These are phyloP conservation scores for Colletotrichum zoysiae DNA, from an alignment of 2,329 filamentous ascomycete species.

Conservation along the genomic window DNA sequence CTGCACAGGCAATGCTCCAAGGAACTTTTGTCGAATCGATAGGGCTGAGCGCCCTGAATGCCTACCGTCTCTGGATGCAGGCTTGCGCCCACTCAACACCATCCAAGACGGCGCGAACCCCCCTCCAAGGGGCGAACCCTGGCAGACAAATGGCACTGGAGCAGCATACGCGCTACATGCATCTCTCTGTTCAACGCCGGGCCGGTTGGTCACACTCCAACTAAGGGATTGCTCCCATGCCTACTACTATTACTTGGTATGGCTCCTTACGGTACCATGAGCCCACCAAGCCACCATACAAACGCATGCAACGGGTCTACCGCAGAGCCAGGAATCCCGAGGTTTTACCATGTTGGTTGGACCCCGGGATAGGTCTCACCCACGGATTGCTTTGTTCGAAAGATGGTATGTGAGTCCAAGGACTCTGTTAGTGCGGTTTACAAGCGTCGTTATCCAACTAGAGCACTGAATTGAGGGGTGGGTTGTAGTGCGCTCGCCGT, in stretches of 20 bases:
- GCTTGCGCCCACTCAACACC: slow-evolving; percentile 6
- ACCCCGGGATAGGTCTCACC: slow-evolving; percentile 3
- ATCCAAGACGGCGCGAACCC: slow-evolving; percentile 21
- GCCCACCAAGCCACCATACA: slow-evolving; percentile 24
- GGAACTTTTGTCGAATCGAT: slow-evolving; percentile 19
- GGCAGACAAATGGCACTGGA: neutral
- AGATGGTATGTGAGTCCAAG: slow-evolving; percentile 20
- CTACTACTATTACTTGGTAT: neutral
- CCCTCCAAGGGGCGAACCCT: neutral
- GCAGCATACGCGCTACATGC: slow-evolving; percentile 24
- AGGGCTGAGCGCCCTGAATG: slow-evolving; percentile 35
- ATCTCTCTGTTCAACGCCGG: slow-evolving; percentile 27
- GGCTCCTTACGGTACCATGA: slow-evolving; percentile 22
- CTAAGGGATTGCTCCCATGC: slow-evolving; percentile 13
- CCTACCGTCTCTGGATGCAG: slow-evolving; percentile 5
- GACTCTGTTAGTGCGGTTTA: slow-evolving; percentile 1
- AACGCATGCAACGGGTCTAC: slow-evolving; percentile 27
- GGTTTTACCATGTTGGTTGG: slow-evolving; percentile 4
- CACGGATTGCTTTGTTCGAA: slow-evolving; percentile 15
- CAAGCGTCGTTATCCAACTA: no score
- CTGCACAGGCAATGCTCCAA: neutral
- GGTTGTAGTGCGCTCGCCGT: neutral
- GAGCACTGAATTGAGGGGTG: neutral
- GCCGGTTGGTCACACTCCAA: slow-evolving; percentile 35
- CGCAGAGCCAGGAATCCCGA: neutral